Conservation (phyloP, 1,139 yeast species). For the Yarrowia galli region DNA sequence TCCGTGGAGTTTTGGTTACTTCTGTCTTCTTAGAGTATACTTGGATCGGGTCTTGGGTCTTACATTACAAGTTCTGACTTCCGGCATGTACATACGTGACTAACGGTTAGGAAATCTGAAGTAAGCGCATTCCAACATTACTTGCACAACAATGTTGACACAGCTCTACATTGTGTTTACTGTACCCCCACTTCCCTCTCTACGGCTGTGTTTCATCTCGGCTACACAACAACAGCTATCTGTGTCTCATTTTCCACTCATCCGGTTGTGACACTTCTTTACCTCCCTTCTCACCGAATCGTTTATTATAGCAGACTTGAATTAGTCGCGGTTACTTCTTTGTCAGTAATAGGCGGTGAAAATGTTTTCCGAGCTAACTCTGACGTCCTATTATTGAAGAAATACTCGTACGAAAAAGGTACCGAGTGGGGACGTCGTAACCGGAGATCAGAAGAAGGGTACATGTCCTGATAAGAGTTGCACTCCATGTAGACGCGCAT, state of each 20-base stretch:
- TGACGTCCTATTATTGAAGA: not conserved
- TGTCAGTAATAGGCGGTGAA: not conserved
- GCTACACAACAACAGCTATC: not conserved
- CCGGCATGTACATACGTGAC: too few species aligned
- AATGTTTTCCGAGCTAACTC: constrained; percentile 6
- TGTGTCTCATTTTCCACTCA: not conserved
- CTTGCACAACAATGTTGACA: too few species aligned
- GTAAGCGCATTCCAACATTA: not conserved
- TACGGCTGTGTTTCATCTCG: not conserved
- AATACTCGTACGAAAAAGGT: not conserved
- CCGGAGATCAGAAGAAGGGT: too few species aligned
- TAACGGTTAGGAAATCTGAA: not conserved
- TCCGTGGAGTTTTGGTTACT: not conserved
- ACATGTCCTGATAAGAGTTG: not conserved
- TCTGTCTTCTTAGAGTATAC: too few species aligned
- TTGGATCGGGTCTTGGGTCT: too few species aligned
- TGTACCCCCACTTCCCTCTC: not conserved
- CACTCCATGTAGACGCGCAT: not conserved
- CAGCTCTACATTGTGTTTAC: not conserved
- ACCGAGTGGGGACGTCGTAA: not conserved
- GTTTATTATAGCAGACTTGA: not conserved
- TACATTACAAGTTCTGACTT: too few species aligned
- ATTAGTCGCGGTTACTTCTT: constrained; percentile 7
- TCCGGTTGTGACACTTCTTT: not conserved
- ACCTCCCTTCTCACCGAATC: not conserved